Percentiles rank a stretch among this genome's conserved stretches.
Conservation (phyloP, 169 alveolate species). For the Blepharisma undulans region DNA sequence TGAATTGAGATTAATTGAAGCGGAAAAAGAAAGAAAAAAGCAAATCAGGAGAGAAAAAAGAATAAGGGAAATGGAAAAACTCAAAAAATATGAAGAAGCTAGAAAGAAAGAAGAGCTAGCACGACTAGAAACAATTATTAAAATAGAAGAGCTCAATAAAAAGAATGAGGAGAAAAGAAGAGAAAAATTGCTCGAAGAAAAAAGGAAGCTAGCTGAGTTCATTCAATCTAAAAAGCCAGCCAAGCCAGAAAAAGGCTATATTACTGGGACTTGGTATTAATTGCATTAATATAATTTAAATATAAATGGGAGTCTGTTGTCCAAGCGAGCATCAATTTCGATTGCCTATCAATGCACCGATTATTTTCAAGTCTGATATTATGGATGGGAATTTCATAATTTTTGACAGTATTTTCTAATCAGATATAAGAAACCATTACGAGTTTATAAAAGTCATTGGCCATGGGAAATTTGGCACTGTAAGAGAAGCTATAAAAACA, state of each 20-base stretch:
- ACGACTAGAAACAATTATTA: not conserved
- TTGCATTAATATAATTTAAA: not conserved
- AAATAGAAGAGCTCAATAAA: not conserved
- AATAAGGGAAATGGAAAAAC: not conserved
- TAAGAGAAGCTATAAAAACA: not conserved
- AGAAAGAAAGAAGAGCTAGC: not conserved
- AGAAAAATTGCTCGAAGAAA: not conserved
- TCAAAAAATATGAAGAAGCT: not conserved
- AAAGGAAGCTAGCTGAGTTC: not conserved
- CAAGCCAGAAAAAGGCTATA: not conserved
- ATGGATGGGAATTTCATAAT: not conserved
- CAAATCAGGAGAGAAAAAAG: not conserved
- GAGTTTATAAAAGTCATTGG: conserved; percentile 17
- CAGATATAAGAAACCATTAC: not conserved
- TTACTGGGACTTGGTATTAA: not conserved
- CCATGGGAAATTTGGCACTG: conserved; percentile 20
- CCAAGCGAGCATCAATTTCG: not conserved
- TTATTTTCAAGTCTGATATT: not conserved
- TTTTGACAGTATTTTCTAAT: not conserved
- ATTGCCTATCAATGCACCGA: not conserved
- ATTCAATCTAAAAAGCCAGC: not conserved
- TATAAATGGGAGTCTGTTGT: not conserved
- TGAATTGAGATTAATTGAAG: not conserved
- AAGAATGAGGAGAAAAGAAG: not conserved
- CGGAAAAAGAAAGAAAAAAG: not conserved